phyloP scores from a whole-genome alignment of 108 stramenopile species.

The Licmophora abbreviata region DNA sequence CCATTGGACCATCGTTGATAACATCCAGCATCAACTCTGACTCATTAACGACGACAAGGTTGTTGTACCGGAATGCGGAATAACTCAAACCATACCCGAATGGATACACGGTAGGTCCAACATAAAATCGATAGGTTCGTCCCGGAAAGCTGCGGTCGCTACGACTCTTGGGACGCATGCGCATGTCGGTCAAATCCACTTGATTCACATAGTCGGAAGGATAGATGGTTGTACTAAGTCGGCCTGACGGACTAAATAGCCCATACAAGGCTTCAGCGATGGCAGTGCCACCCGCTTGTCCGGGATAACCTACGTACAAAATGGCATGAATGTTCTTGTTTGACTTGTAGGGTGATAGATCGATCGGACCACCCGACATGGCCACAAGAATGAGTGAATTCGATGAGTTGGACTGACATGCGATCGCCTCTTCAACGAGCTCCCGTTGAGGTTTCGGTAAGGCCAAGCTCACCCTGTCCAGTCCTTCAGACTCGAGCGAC shows the following conservation, averaged over 20 bases:
- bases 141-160: too few relatives aligned
- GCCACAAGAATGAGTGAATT: constrained; percentile 14
- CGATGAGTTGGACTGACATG: neutral
- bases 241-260: constrained; percentile 39
- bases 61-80: too few relatives aligned
- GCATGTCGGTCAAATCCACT: constrained; percentile 33
- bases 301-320: constrained; percentile 19
- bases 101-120: constrained; percentile 21
- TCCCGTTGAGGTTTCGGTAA: constrained; percentile 38
- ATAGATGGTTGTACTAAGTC: constrained; percentile 37
- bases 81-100: constrained; percentile 56
- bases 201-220: constrained; percentile 22
- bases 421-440: constrained; percentile 10
- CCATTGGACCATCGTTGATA: constrained; percentile 20
- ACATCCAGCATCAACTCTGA: constrained; percentile 10
- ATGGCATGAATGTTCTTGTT: too few relatives aligned
- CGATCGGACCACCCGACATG: constrained; percentile 14
- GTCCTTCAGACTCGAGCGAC: constrained; percentile 33
- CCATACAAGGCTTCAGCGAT: constrained; percentile 36
- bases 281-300: constrained; percentile 18
- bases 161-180: constrained; percentile 10
- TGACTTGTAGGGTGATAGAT: constrained; percentile 3
- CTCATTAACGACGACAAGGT: too few relatives aligned
- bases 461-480: constrained; percentile 27
- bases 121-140: constrained; percentile 39